Base-by-base conservation (phyloP, 1,284 basidiomycete species). In the Ustilago crameri region DNA sequence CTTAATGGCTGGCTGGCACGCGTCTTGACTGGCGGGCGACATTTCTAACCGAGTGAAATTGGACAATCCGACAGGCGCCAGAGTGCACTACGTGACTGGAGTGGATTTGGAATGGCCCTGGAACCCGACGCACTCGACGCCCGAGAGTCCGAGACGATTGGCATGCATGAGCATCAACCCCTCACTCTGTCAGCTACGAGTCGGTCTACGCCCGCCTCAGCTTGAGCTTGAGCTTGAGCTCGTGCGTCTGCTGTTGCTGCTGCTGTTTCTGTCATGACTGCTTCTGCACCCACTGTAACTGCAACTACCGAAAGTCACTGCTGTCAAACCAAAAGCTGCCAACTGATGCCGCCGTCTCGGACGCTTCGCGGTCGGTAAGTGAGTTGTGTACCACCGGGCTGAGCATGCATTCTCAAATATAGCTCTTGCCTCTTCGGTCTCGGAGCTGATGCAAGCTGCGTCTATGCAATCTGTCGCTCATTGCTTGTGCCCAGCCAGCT, bases 71-170 rank as follows among this genome's bases (percentile, higher is more conserved):
- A 30, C 30, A 30, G 30, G 30, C 30, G 30, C 30, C 5, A 30
- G 12, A 30, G 12, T 30, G 30, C 30, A 30, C 7, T 30, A 30
- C 30, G 30, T 30, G 30, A 30, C 30, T 30, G 5, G 30, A 9
- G 35, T n/a, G 15, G 17, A 37, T 37, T 15, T 15, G 8, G 9
- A 34, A 17, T 37, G 5, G 35, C 35, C 12, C 5, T 37, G 9
- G 30, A 51, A 40, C 40, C 58, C 60, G 61, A 60, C 42, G 63
- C 63, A 66, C 57, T 67, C 64, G 46, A 57, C 64, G 64, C 56
- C 64, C 53, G 64, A 67, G 58, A 48, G 64, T 56, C 64, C 64
- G 64, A 67, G 64, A 61, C 42, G 53, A 56, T 32, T 67, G 64
- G 64, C 64, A 67, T 67, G 64, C 58, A 67, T 60, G 40, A 48